phyloP scores from a whole-genome alignment of 352 stramenopile genomes.

The Phytophthora quininea region DNA sequence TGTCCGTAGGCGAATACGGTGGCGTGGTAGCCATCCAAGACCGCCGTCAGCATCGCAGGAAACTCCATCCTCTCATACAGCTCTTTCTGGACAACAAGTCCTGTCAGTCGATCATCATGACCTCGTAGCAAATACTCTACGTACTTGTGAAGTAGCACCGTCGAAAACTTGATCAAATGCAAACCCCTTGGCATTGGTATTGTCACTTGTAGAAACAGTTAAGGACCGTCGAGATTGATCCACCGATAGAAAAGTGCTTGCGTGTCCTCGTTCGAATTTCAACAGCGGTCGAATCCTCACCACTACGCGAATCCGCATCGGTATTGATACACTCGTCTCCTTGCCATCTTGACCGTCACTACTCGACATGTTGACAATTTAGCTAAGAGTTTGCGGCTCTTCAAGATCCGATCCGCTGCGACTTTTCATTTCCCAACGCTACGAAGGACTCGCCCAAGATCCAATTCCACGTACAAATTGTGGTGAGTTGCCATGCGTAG shows the following conservation, averaged over 20 bases:
- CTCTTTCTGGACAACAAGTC: constrained; percentile 20
- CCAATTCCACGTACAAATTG: neutral
- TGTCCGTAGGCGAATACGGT: constrained; percentile 92
- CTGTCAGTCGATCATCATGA: neutral
- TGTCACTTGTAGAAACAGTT: constrained; percentile 24
- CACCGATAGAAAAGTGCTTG: constrained; percentile 38
- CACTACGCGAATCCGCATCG: constrained; percentile 49
- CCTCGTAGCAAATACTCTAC: neutral
- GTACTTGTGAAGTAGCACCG: constrained; percentile 36
- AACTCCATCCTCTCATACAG: constrained; percentile 48
- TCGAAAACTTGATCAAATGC: constrained; percentile 64
- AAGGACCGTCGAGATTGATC: constrained; percentile 34
- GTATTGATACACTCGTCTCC: neutral
- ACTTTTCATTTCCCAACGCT: constrained; percentile 43
- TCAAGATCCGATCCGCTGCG: constrained; percentile 43
- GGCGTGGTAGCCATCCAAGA: constrained; percentile 88
- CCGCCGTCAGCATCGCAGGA: constrained; percentile 73
- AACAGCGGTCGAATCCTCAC: constrained; percentile 54
- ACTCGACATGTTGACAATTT: too few species aligned
- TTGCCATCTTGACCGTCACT: too few species aligned
- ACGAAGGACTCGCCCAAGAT: constrained; percentile 8
- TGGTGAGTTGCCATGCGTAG: constrained; percentile 57
- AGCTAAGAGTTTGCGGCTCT: constrained; percentile 19
- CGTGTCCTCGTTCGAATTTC: constrained; percentile 42
- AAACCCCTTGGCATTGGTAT: constrained; percentile 38